These are phyloP conservation scores for Phytophthora macrochlamydospora DNA, from an alignment of 352 stramenopile species.

Conservation along the genomic window DNA sequence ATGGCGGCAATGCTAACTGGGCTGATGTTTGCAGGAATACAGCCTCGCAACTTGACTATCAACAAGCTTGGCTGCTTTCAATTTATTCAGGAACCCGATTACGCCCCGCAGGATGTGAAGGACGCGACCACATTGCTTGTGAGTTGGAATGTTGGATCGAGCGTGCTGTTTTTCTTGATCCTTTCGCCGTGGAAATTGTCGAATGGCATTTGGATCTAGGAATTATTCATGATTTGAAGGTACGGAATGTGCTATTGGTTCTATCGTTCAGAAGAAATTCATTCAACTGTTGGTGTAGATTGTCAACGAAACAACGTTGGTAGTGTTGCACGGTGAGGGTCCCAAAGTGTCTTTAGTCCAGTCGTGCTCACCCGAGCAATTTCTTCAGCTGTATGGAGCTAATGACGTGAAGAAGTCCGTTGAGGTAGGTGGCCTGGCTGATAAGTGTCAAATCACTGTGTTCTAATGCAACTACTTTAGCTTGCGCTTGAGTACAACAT, in stretches of 20 bases:
- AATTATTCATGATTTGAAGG: conserved; percentile 86
- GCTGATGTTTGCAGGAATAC: conserved; percentile 37
- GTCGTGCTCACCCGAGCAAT: conserved; percentile 73
- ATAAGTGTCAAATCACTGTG: too few species aligned
- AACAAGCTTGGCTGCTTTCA: conserved; percentile 81
- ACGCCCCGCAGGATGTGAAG: conserved; percentile 48
- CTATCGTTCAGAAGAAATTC: neutral
- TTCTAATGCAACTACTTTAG: conserved; percentile 25
- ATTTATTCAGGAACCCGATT: conserved; percentile 66
- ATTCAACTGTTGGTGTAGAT: conserved; percentile 40
- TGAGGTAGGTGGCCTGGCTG: conserved; percentile 44
- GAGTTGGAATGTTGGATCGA: conserved; percentile 84
- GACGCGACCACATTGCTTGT: conserved; percentile 61
- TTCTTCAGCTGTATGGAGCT: conserved; percentile 71
- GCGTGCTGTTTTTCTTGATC: conserved; percentile 84
- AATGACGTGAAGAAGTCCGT: conserved; percentile 68
- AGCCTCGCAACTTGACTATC: conserved; percentile 76
- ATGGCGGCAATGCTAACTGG: neutral
- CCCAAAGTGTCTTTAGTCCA: conserved; percentile 78
- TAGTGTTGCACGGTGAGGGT: conserved; percentile 74
- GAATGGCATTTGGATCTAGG: conserved; percentile 89
- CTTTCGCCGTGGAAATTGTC: conserved; percentile 82
- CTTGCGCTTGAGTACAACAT: conserved; percentile 77
- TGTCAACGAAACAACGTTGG: conserved; percentile 66
- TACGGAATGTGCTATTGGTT: conserved; percentile 17